Evolutionary conservation across 2,329 filamentous ascomycete species (phyloP).

Genomic region (Aureobasidium sp.): DNA sequence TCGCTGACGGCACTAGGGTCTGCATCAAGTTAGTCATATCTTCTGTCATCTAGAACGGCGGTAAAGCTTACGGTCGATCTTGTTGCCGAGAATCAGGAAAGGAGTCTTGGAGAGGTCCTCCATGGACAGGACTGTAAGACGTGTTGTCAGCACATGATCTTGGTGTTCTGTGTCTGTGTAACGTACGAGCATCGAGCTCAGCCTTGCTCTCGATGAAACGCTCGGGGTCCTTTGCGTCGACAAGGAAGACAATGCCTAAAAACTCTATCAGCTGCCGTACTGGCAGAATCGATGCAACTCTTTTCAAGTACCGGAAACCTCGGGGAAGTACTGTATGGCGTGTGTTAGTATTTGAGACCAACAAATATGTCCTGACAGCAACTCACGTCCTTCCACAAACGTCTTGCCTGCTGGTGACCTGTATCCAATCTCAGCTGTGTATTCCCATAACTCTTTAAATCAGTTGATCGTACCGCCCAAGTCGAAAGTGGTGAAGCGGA

Average conservation of each 20-base stretch:
- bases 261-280: constrained; percentile 16
- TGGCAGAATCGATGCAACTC: constrained; percentile 39
- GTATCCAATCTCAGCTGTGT: background rate
- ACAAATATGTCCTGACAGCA: background rate
- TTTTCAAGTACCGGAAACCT: constrained; percentile 63
- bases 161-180: background rate
- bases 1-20: constrained; percentile 88
- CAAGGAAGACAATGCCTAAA: constrained; percentile 85
- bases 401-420: constrained; percentile 78
- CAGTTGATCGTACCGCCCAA: constrained; percentile 54
- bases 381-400: constrained; percentile 73
- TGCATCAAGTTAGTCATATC: background rate
- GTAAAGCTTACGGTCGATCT: constrained; percentile 64
- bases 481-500: constrained; percentile 79
- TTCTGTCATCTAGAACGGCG: background rate
- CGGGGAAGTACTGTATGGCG: constrained; percentile 65
- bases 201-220: constrained; percentile 90
- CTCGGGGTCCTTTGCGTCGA: constrained; percentile 96
- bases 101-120: constrained; percentile 94
- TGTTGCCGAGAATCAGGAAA: constrained; percentile 95
- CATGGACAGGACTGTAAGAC: constrained; percentile 69
- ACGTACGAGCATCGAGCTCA: constrained; percentile 65
- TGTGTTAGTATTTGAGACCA: background rate
- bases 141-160: background rate
- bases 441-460: background rate